A percentile compares a stretch with the other conserved stretches of the same genome.
These are phyloP conservation scores for Talaromyces ruber DNA, from an alignment of 495 filamentous ascomycete genomes.

Conservation along the genomic window DNA sequence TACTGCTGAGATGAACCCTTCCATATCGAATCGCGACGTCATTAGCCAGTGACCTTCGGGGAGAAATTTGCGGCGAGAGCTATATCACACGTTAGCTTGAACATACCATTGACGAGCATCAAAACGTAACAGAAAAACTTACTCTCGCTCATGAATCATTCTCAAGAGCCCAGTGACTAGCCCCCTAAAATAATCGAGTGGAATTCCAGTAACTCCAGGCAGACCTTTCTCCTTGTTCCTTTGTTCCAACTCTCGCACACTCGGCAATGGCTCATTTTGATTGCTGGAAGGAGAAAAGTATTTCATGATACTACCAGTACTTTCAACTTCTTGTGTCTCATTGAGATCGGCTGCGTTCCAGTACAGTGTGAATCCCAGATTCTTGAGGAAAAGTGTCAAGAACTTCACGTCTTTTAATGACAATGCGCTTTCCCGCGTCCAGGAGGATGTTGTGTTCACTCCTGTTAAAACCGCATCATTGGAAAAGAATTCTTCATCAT, in stretches of 20 bases:
- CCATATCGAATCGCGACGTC: constrained; percentile 87
- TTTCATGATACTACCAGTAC: constrained; percentile 41
- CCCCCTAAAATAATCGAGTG: constrained; percentile 68
- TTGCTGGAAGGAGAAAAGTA: constrained; percentile 41
- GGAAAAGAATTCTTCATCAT: constrained; percentile 64
- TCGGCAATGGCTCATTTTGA: constrained; percentile 14
- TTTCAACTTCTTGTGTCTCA: constrained; percentile 38
- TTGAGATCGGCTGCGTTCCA: constrained; percentile 68
- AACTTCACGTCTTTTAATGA: constrained; percentile 60
- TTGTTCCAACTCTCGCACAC: constrained; percentile 24
- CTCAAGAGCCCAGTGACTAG: constrained; percentile 74
- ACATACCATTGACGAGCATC: constrained; percentile 7
- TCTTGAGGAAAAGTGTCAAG: constrained; percentile 81
- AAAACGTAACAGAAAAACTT: constrained; percentile 15
- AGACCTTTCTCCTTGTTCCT: constrained; percentile 36
- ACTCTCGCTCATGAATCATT: constrained; percentile 90
- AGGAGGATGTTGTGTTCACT: constrained; percentile 28
- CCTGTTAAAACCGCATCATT: constrained; percentile 27
- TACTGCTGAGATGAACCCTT: constrained; percentile 77
- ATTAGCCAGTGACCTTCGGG: constrained; percentile 86
- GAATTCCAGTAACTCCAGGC: constrained; percentile 60
- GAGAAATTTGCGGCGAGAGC: constrained; percentile 76
- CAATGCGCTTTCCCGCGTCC: constrained; percentile 59
- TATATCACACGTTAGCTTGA: constrained; percentile 10
- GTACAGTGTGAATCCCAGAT: constrained; percentile 84